Evolutionary conservation across 495 filamentous ascomycete genomes (phyloP), one percentile per base, ranked within the genome.

Genomic region (Aspergillus homomorphus): DNA sequence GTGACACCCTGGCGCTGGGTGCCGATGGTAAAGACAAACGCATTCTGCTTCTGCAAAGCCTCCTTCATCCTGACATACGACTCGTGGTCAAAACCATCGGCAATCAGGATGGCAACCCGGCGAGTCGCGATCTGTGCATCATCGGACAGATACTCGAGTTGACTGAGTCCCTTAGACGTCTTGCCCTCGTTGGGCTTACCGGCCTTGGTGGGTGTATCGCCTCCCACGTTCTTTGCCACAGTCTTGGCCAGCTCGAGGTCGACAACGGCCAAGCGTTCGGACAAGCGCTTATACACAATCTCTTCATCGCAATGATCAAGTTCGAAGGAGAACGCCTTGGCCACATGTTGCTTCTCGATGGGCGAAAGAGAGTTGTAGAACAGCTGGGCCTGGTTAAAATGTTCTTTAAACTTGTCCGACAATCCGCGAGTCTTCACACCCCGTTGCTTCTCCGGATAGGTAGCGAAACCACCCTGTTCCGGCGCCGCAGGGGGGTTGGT

Each of bases 301-400:
- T 87, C 86, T 46, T 96, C 91, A 50, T 95, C 90, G 70, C 92
- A 96, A 71, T 96, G 91, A 64, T 91, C 89, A 7, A 96, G 82
- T 72, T 96, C 92, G 68, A 96, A 96, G 4, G 79, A 75, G 45
- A 96, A 80, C 0, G 92, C 90, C 45, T 79, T 80, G 22, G 80
- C 73, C 4, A 94, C 66, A 71, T 96, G 90, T 14, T 69, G 59
- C 68, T 91, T 87, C 70, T 96, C 92, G 41, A 82, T 73, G 1
- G 76, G 64, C 1, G 84, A 85, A 44, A 94, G 72, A 19, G 88
- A 92, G 76, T 96, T 96, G 74, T 85, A 96, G 80, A 96, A 89
- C 4, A 86, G 64, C 51, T 80, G 78, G 6, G 79, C 76, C 51
- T 82, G 79, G 65, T 80, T 85, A 73, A 80, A 83, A 63, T 96